Conservation (phyloP, 164 flowering plant species). For the Kalanchoe fedtschenkoi region DNA sequence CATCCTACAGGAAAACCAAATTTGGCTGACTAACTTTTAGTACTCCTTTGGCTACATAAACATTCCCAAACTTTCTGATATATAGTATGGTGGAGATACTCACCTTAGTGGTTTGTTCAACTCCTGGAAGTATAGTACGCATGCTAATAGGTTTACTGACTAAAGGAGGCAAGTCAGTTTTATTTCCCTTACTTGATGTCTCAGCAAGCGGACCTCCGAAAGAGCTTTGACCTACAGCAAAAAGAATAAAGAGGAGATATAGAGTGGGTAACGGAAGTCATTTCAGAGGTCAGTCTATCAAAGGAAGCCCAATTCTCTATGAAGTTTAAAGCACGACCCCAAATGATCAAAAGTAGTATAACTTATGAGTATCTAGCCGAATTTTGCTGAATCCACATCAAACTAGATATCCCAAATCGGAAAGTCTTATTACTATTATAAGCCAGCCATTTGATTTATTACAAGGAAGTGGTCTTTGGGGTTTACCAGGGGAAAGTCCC, state of each 20-base stretch:
- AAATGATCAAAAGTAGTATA: background rate
- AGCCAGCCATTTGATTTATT: background rate
- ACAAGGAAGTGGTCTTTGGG: background rate
- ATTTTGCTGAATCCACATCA: background rate
- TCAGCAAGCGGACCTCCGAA: constrained; percentile 35
- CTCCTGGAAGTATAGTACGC: constrained; percentile 41
- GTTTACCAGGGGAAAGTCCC: constrained; percentile 57
- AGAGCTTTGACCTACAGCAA: constrained; percentile 35
- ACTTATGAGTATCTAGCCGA: background rate
- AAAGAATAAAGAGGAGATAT: background rate
- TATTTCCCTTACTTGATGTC: constrained; percentile 23
- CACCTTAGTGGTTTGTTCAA: constrained; percentile 24
- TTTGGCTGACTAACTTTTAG: background rate
- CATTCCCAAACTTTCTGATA: background rate
- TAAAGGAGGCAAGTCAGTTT: constrained; percentile 20
- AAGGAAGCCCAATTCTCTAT: background rate
- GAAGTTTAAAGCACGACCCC: background rate
- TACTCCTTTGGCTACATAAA: background rate
- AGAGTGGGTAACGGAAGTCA: background rate
- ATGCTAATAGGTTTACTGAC: constrained; percentile 21
- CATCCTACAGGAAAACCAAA: background rate
- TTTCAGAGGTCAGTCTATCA: background rate
- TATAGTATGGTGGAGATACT: background rate
- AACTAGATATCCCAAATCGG: background rate
- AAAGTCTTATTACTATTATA: background rate